Percentiles rank a stretch among this genome's conserved stretches.
phyloP scores from a whole-genome alignment of 1,284 basidiomycete genomes.

The Papiliotrema nemorosa region DNA sequence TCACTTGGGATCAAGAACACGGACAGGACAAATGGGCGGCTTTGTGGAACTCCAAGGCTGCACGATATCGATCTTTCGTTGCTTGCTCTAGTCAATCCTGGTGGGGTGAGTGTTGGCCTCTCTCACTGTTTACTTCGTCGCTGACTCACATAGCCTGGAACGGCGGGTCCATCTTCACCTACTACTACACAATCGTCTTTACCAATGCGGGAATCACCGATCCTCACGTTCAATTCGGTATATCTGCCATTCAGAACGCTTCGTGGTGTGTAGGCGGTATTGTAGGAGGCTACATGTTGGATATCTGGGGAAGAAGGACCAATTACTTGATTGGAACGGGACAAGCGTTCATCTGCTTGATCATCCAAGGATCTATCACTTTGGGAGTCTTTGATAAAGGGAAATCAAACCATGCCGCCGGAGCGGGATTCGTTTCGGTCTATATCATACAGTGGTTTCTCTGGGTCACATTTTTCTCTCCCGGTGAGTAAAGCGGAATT shows the following conservation, averaged over 20 bases:
- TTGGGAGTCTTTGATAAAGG: constrained; percentile 29
- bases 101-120: constrained; percentile 15
- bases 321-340: constrained; percentile 26
- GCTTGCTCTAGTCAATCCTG: constrained; percentile 22
- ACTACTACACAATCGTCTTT: constrained; percentile 27
- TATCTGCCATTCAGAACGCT: constrained; percentile 25
- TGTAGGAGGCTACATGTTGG: constrained; percentile 24
- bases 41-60: constrained; percentile 21
- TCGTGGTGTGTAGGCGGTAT: constrained; percentile 26
- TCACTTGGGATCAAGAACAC: constrained; percentile 24
- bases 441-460: constrained; percentile 30
- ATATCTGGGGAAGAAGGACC: constrained; percentile 24
- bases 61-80: constrained; percentile 26
- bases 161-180: constrained; percentile 19
- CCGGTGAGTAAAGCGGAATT: constrained; percentile 9
- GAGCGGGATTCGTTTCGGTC: constrained; percentile 23
- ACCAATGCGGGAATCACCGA: constrained; percentile 24
- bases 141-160: constrained; percentile 12
- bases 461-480: constrained; percentile 27
- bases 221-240: constrained; percentile 26
- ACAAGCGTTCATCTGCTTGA: constrained; percentile 17
- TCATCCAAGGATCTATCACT: constrained; percentile 21
- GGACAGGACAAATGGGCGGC: constrained; percentile 27
- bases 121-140: not conserved
- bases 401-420: constrained; percentile 21